Evolutionary conservation across 164 flowering plant species (phyloP).

Genomic region (Litsea cubeba): DNA sequence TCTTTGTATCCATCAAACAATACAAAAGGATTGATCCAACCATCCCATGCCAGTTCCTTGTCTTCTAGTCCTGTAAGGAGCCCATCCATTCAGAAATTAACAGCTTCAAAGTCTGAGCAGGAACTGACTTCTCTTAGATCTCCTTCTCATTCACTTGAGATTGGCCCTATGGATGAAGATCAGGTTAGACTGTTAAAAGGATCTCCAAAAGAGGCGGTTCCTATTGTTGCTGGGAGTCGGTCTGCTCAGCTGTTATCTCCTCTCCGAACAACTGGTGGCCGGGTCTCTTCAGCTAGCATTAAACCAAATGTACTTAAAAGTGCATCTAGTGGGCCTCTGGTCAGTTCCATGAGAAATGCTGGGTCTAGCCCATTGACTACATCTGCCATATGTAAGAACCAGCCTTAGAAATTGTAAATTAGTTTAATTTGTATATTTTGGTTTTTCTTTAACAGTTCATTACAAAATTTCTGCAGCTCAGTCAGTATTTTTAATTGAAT

Average conservation of each 20-base stretch:
- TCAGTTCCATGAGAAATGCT: conserved; percentile 32
- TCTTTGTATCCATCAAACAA: conserved; percentile 42
- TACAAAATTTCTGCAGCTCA: not conserved
- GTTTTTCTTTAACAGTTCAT: not conserved
- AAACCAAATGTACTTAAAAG: conserved; percentile 44
- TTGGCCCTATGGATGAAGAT: conserved; percentile 56
- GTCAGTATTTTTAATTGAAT: conserved; percentile 6
- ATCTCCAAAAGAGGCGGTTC: conserved; percentile 37
- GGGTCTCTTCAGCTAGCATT: conserved; percentile 24
- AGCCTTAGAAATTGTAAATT: conserved; percentile 12
- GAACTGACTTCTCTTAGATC: conserved; percentile 78
- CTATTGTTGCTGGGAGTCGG: conserved; percentile 27
- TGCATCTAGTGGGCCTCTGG: conserved; percentile 26
- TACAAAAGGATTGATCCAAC: conserved; percentile 46
- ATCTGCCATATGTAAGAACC: conserved; percentile 62
- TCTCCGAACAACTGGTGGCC: conserved; percentile 34
- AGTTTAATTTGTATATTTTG: not conserved
- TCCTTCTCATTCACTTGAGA: conserved; percentile 48
- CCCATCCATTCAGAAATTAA: conserved; percentile 41
- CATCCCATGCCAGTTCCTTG: conserved; percentile 47
- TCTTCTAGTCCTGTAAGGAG: conserved; percentile 47
- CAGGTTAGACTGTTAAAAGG: conserved; percentile 44
- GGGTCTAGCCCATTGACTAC: conserved; percentile 42
- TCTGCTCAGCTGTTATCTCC: conserved; percentile 55
- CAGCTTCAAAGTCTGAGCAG: conserved; percentile 86